Conservation (phyloP, 2,329 filamentous ascomycete genomes). For the Sarocladium kiliense region DNA sequence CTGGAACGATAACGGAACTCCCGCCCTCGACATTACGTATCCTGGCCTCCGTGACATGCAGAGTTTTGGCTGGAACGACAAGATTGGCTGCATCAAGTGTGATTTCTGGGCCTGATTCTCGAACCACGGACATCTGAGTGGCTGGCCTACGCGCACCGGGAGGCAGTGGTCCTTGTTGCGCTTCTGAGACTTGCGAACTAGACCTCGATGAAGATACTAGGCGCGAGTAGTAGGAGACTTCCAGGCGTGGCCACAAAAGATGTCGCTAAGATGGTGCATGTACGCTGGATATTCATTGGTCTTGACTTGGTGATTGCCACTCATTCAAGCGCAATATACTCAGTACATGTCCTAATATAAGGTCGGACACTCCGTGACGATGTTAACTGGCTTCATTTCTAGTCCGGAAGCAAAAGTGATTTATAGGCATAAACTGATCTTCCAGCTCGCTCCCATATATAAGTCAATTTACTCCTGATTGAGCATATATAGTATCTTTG, state of each 20-base stretch:
- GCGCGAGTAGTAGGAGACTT: background rate
- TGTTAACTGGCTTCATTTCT: too few species aligned
- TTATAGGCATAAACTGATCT: too few species aligned
- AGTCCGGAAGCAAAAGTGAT: too few species aligned
- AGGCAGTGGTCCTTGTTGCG: background rate
- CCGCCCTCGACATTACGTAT: background rate
- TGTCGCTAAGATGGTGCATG: background rate
- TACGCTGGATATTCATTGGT: too few species aligned
- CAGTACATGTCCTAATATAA: too few species aligned
- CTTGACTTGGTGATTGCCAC: too few species aligned
- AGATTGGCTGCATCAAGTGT: background rate
- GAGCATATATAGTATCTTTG: too few species aligned
- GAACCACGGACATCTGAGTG: background rate
- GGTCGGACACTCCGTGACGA: too few species aligned
- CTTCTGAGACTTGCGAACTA: background rate
- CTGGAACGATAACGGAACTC: background rate
- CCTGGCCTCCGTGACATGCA: background rate
- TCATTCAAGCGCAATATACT: too few species aligned
- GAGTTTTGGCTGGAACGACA: background rate
- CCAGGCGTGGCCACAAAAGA: background rate
- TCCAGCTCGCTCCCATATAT: too few species aligned
- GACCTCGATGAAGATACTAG: background rate
- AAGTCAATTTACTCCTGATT: too few species aligned
- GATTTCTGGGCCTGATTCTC: background rate
- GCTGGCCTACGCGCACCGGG: background rate